Percentiles rank a stretch among this genome's conserved stretches.
Conservation (phyloP, 2,329 filamentous ascomycete genomes). For the Fusarium zealandicum region DNA sequence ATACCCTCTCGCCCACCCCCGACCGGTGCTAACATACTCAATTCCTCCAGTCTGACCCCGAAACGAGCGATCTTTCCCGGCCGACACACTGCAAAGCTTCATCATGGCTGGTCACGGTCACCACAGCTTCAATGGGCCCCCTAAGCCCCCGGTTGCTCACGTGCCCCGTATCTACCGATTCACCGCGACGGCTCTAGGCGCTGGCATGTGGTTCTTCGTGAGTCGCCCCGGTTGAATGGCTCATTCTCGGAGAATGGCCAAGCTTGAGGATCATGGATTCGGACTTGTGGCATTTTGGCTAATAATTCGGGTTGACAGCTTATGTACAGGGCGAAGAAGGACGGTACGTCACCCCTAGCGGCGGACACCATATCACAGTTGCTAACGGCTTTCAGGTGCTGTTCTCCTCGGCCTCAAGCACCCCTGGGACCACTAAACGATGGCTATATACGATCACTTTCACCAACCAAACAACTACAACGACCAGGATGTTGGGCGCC, state of each 20-base stretch:
- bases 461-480: slow-evolving; percentile 20
- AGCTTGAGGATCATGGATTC: background rate
- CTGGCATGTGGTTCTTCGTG: slow-evolving; percentile 99
- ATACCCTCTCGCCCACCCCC: background rate
- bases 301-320: slow-evolving; percentile 60
- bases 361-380: background rate
- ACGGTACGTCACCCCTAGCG: slow-evolving; percentile 63
- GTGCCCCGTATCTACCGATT: slow-evolving; percentile 77
- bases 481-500: slow-evolving; percentile 8
- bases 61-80: slow-evolving; percentile 16
- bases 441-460: slow-evolving; percentile 20
- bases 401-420: slow-evolving; percentile 93
- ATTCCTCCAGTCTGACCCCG: slow-evolving; percentile 13
- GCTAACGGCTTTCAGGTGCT: slow-evolving; percentile 57
- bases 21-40: slow-evolving; percentile 1
- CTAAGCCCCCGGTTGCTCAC: slow-evolving; percentile 55
- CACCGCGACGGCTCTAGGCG: slow-evolving; percentile 84
- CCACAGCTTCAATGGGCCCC: slow-evolving; percentile 45
- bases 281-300: slow-evolving; percentile 9
- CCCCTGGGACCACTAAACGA: slow-evolving; percentile 86
- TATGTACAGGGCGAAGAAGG: slow-evolving; percentile 96
- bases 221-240: slow-evolving; percentile 45
- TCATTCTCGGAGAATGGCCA: background rate
- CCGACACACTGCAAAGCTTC: slow-evolving; percentile 16
- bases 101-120: slow-evolving; percentile 39